Percentiles rank a stretch among this genome's conserved stretches.
phyloP scores from a whole-genome alignment of 768 basidiomycete species.

The Saitozyma podzolica region DNA sequence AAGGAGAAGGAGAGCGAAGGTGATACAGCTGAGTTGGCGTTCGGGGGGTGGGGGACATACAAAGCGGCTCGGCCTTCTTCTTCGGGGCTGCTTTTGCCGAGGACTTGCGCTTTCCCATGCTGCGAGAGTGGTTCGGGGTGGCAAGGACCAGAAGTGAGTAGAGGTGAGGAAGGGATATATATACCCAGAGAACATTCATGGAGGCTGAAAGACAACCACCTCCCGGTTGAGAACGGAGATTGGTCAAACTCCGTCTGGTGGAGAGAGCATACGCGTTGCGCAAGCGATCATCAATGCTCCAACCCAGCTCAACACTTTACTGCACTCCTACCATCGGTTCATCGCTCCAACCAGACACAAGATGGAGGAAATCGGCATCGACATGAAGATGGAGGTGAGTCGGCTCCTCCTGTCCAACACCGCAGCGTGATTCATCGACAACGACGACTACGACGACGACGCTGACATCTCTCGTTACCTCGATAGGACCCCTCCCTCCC shows the following conservation, averaged over 20 bases:
- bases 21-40: neutral
- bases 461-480: neutral
- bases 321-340: neutral
- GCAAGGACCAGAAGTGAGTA: neutral
- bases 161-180: neutral
- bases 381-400: slow-evolving; percentile 74
- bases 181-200: neutral
- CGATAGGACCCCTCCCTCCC: slow-evolving; percentile 84
- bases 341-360: slow-evolving; percentile 6
- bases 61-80: slow-evolving; percentile 14
- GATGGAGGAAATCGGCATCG: slow-evolving; percentile 91
- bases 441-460: no score
- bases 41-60: neutral
- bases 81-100: slow-evolving; percentile 43
- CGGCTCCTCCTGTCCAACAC: slow-evolving; percentile 1
- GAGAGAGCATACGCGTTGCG: no score
- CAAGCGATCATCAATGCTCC: no score
- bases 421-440: neutral
- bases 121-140: neutral
- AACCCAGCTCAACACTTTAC: no score
- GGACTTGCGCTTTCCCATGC: slow-evolving; percentile 51
- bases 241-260: no score
- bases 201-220: neutral
- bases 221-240: no score
- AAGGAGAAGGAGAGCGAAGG: no score